Evolutionary conservation across 225 moss, liverwort and hornwort genomes (phyloP).

Genomic region (Physcomitrellopsis africana): DNA sequence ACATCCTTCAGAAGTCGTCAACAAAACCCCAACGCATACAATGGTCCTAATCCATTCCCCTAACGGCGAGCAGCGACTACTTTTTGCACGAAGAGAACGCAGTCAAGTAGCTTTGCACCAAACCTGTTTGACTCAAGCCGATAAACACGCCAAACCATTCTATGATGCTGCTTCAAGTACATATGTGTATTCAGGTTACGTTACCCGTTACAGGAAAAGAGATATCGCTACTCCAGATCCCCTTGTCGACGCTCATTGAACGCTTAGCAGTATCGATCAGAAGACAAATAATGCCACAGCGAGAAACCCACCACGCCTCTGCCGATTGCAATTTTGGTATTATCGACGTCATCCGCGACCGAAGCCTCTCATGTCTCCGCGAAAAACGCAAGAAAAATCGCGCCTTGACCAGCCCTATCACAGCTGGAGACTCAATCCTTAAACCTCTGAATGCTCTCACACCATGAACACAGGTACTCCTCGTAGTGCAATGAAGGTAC

Average conservation of each 20-base stretch:
- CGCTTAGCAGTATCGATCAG: background rate
- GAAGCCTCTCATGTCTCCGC: background rate
- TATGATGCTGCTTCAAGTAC: background rate
- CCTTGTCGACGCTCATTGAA: conserved; percentile 3
- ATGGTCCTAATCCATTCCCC: no score
- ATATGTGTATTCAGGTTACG: background rate
- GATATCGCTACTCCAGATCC: background rate
- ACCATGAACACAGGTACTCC: background rate
- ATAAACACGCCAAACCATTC: background rate
- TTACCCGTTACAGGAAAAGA: background rate
- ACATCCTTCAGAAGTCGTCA: no score
- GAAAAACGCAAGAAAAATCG: background rate
- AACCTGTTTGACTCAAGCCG: background rate
- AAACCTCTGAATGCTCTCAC: background rate
- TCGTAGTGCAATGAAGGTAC: background rate
- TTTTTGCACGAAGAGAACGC: no score
- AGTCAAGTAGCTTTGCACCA: background rate
- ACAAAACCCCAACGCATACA: no score
- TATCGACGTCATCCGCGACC: background rate
- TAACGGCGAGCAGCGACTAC: no score
- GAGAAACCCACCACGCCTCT: background rate
- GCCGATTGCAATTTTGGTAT: background rate
- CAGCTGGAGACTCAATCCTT: background rate
- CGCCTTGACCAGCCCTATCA: background rate
- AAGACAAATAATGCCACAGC: background rate